Conservation (phyloP, 2,329 filamentous ascomycete species). For the Aspergillus arachidicola region DNA sequence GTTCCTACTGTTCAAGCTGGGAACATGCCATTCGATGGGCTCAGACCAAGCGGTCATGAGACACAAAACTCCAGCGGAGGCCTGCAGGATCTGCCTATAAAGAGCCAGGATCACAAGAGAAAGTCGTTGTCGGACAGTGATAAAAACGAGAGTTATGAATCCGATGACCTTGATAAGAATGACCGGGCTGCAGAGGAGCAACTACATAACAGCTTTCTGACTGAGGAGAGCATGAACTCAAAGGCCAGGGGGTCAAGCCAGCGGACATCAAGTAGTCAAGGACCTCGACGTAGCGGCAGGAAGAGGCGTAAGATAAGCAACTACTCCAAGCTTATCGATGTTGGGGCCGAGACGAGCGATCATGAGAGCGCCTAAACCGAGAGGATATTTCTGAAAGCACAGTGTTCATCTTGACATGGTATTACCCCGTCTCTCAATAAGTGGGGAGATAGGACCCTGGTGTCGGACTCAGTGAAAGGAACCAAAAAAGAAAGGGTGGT, state of each 20-base stretch:
- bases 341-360: conserved; percentile 27
- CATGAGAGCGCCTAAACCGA: conserved; percentile 15
- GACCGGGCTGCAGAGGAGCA: conserved; percentile 2
- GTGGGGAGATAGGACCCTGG: neutral
- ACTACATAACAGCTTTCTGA: neutral
- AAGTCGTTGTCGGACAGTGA: neutral
- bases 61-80: neutral
- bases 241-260: neutral
- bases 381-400: neutral
- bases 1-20: neutral
- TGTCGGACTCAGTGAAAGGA: neutral
- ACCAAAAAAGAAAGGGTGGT: too few species aligned
- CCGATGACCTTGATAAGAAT: conserved; percentile 12
- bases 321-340: conserved; percentile 31
- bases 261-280: conserved; percentile 8
- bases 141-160: neutral
- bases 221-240: neutral
- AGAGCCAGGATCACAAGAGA: neutral
- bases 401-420: neutral
- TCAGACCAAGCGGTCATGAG: neutral
- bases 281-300: conserved; percentile 21
- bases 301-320: conserved; percentile 38
- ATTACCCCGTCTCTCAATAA: too few species aligned
- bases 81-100: neutral
- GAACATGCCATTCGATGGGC: neutral